Evolutionary conservation across 73 alveolate species (phyloP).

Genomic region (Paramecium tetraurelia): DNA sequence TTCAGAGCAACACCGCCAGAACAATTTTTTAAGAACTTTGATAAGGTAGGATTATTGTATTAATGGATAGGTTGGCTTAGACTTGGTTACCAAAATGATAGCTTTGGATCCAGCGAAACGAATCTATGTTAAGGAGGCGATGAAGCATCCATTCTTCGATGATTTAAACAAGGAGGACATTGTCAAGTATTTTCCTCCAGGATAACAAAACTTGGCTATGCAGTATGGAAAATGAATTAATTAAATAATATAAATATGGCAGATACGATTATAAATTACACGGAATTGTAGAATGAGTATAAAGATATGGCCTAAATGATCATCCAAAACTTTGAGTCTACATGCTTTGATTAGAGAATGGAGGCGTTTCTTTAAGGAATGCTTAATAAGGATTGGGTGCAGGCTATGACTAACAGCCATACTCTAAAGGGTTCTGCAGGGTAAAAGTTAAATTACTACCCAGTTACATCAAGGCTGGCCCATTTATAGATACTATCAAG

Average conservation of each 20-base stretch:
- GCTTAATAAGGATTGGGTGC: slow-evolving; percentile 35
- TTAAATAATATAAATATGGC: background rate
- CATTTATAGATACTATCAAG: background rate
- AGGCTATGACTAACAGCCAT: slow-evolving; percentile 18
- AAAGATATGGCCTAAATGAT: background rate
- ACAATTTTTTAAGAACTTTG: slow-evolving; percentile 68
- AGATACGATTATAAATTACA: background rate
- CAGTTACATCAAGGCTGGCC: slow-evolving; percentile 20
- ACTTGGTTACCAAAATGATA: slow-evolving; percentile 79
- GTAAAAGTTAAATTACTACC: background rate
- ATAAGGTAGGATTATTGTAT: slow-evolving; percentile 6
- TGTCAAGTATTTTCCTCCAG: slow-evolving; percentile 47
- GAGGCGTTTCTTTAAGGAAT: background rate
- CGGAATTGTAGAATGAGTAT: background rate
- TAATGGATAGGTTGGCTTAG: slow-evolving; percentile 73
- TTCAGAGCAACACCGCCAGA: slow-evolving; percentile 71
- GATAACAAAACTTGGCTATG: background rate
- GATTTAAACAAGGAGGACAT: slow-evolving; percentile 71
- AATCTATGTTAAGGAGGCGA: slow-evolving; percentile 87
- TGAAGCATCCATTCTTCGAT: slow-evolving; percentile 92
- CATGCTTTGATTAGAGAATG: slow-evolving; percentile 13
- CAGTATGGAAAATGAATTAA: background rate
- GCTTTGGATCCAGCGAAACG: slow-evolving; percentile 92
- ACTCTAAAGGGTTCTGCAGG: slow-evolving; percentile 44
- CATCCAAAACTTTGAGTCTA: slow-evolving; percentile 1